Conservation (phyloP, 2,329 filamentous ascomycete genomes). For the Exophiala sp. region DNA sequence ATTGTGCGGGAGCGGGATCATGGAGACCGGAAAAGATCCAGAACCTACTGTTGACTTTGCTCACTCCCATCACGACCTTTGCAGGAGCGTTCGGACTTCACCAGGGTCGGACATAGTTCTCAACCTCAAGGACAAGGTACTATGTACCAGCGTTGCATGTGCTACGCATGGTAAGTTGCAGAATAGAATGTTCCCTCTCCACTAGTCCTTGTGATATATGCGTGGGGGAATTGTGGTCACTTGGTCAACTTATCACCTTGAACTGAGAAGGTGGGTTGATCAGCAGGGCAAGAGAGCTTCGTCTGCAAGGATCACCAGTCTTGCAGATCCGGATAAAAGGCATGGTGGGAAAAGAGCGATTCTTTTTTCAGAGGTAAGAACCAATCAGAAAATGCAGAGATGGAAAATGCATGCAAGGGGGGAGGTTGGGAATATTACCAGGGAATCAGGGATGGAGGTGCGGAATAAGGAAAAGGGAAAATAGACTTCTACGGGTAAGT, state of each 20-base stretch:
- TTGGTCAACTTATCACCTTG: neutral
- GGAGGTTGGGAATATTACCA: slow-evolving; percentile 12
- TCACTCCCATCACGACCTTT: too few species aligned
- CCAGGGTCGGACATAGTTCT: too few species aligned
- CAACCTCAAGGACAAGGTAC: too few species aligned
- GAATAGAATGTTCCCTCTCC: neutral
- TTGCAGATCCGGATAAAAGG: neutral
- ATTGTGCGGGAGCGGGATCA: too few species aligned
- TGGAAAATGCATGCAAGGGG: neutral
- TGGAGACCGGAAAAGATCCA: too few species aligned
- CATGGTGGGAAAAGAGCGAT: neutral
- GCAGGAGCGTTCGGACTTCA: too few species aligned
- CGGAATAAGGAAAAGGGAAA: neutral
- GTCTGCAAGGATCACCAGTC: too few species aligned
- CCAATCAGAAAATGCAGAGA: slow-evolving; percentile 15
- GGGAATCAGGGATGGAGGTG: neutral
- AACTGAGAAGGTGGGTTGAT: neutral
- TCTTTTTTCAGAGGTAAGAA: neutral
- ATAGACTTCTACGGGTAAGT: slow-evolving; percentile 2
- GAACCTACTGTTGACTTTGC: too few species aligned
- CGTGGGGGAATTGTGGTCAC: slow-evolving; percentile 4
- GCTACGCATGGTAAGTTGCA: too few species aligned
- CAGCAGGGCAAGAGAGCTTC: slow-evolving; percentile 1
- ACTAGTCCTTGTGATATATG: slow-evolving; percentile 9
- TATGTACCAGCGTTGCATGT: too few species aligned